Base-by-base conservation (phyloP, 1,139 yeast genomes). In the Ogataea hybrid region DNA sequence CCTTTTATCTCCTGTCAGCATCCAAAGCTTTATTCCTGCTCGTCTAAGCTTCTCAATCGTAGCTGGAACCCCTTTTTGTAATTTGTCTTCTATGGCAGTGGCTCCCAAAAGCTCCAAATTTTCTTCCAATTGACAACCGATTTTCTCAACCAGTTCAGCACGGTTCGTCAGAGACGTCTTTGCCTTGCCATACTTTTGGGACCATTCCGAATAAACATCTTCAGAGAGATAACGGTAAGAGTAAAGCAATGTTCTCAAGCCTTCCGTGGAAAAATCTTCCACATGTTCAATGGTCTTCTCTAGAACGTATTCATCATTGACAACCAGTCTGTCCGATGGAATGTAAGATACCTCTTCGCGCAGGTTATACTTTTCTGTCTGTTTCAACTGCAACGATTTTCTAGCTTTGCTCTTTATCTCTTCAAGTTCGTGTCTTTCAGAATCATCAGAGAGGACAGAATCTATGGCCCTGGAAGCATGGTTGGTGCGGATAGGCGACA, bases 1-100 rank as follows among this genome's bases (percentile, higher is more conserved):
- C 47, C 97, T 73, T 59, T 92, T 92, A 60, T 92, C 99, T 40
- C 99, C 99, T 0, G 99, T 92, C 45, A 92, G 71, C 97, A 92
- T 92, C 98, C 99, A 92, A 70, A 94, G 67, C 58, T 84, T 87
- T 44, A 92, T 89, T 5, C 96, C 96, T 0, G 98, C 98, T 48
- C 95, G 73, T 54, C 96, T 77, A 30, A 92, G 73, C 58, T 88
- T 89, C 45, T 89, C 97, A 49, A 92, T 90, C 0, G 97, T 79
- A 44, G 89, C 96, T 20, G 97, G 84, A 1, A 92, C 98, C 10
- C 98, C 99, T 33, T 84, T 86, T 64, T 94, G 99, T 35, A 92
- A 71, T 59, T 92, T 94, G 60, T 92, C 99, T 62, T 94, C 99
- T 50, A 92, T 92, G 0, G 97, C 98, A 3, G 97, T 89, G 2